A percentile compares a stretch with the other conserved stretches of the same genome.
Evolutionary conservation across 805 yeast species (phyloP).

Genomic region (Grigorovia jiainica): DNA sequence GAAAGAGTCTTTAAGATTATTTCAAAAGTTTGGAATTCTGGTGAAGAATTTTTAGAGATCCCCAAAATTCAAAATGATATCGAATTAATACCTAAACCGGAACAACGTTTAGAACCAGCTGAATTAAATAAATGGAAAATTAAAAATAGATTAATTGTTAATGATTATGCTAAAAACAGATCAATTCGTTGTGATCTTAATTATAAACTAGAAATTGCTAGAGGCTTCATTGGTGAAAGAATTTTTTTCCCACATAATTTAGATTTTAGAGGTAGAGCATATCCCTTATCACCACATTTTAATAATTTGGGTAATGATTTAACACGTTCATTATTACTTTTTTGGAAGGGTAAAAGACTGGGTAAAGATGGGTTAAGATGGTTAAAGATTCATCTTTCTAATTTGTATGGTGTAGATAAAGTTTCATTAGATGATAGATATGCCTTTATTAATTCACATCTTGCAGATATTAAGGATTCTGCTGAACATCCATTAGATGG

Average conservation of each 20-base stretch:
- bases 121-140: conserved; percentile 61
- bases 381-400: conserved; percentile 69
- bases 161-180: conserved; percentile 56
- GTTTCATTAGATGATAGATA: conserved; percentile 57
- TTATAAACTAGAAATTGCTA: conserved; percentile 88
- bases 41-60: conserved; percentile 62
- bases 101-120: conserved; percentile 59
- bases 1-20: conserved; percentile 57
- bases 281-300: conserved; percentile 71
- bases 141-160: conserved; percentile 44
- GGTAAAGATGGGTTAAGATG: conserved; percentile 60
- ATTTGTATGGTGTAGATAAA: conserved; percentile 67
- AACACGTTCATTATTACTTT: conserved; percentile 59
- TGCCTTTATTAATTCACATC: conserved; percentile 45
- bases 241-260: conserved; percentile 73
- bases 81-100: conserved; percentile 48
- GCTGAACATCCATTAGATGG: conserved; percentile 55
- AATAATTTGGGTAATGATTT: conserved; percentile 75
- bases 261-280: conserved; percentile 79
- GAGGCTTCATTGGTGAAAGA: conserved; percentile 78
- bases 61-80: conserved; percentile 46
- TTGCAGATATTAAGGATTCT: conserved; percentile 45
- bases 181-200: conserved; percentile 91
- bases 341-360: conserved; percentile 67
- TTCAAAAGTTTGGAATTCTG: conserved; percentile 79